Conservation (phyloP, 768 basidiomycete species). For the Russula sp. region DNA sequence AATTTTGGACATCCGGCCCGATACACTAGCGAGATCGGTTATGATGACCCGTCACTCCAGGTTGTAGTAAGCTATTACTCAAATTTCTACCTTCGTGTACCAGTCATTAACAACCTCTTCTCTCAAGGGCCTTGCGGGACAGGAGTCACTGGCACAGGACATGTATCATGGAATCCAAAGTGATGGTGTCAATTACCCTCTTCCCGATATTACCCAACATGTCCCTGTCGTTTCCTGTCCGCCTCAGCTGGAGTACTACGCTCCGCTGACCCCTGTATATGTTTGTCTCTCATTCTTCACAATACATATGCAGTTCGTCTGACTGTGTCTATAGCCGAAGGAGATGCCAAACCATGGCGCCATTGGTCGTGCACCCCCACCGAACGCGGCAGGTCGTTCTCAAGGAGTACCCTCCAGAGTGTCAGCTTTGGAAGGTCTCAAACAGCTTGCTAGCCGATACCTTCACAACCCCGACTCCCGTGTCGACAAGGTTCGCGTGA, state of each 20-base stretch:
- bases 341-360: not conserved
- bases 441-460: no score
- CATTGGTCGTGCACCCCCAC: not conserved
- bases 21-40: not conserved
- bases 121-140: not conserved
- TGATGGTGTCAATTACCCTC: not conserved
- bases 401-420: not conserved
- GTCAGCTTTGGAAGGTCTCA: no score
- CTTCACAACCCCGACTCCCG: no score
- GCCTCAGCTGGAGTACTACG: not conserved
- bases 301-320: not conserved
- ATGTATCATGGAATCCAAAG: not conserved
- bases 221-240: not conserved
- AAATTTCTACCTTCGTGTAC: not conserved
- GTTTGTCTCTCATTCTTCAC: no score
- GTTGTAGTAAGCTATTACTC: not conserved
- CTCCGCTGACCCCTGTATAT: not conserved
- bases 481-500: no score
- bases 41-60: not conserved
- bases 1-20: not conserved
- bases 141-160: no score
- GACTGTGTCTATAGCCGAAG: not conserved
- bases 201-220: not conserved
- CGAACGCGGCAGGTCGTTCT: not conserved
- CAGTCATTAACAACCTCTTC: not conserved